Conservation (phyloP, 2,329 filamentous ascomycete species). For the Fusarium citri region DNA sequence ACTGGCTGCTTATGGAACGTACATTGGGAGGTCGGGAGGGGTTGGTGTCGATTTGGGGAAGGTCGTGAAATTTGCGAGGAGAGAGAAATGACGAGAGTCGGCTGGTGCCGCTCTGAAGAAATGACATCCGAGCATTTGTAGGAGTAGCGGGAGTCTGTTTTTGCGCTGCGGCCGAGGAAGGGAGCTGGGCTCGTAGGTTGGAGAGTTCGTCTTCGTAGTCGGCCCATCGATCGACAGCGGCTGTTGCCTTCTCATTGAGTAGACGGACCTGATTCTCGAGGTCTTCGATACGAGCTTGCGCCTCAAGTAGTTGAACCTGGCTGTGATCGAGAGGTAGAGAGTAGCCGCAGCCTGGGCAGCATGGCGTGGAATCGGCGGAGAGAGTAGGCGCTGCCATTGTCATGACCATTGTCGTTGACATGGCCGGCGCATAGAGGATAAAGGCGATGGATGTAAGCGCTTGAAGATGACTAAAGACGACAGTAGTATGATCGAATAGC, state of each 20-base stretch:
- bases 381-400: constrained; percentile 50
- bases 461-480: neutral
- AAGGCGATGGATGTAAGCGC: constrained; percentile 3
- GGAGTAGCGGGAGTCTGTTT: constrained; percentile 42
- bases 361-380: constrained; percentile 44
- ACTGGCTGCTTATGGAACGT: constrained; percentile 36
- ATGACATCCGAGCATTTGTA: constrained; percentile 54
- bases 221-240: constrained; percentile 73
- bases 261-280: constrained; percentile 77
- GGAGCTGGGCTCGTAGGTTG: constrained; percentile 61
- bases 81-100: constrained; percentile 60
- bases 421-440: constrained; percentile 26
- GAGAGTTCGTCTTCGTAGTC: constrained; percentile 85
- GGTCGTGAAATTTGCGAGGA: constrained; percentile 59
- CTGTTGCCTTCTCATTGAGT: constrained; percentile 77
- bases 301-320: constrained; percentile 60
- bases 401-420: constrained; percentile 50
- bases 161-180: constrained; percentile 27
- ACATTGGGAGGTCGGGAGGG: constrained; percentile 24
- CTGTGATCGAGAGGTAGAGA: constrained; percentile 53
- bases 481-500: neutral
- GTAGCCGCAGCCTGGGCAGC: constrained; percentile 65
- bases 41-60: constrained; percentile 37
- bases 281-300: constrained; percentile 73
- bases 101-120: constrained; percentile 59